These are phyloP conservation scores for Cephalotrichum gorgonifer DNA, from an alignment of 2,329 filamentous ascomycete species.

Conservation along the genomic window DNA sequence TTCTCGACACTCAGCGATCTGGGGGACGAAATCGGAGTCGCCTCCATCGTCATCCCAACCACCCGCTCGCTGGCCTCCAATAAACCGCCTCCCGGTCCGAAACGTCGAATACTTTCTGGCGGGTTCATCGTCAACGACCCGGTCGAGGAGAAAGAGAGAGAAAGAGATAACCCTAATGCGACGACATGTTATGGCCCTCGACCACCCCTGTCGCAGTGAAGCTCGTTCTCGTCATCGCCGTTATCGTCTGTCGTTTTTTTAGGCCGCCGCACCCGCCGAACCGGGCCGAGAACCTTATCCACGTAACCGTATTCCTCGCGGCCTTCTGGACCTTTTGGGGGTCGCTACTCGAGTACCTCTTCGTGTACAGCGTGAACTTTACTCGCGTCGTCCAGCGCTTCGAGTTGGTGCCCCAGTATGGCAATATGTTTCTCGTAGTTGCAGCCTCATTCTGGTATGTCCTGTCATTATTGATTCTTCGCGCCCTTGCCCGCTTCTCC, in stretches of 20 bases:
- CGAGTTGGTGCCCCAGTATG: conserved; percentile 9
- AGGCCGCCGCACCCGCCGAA: conserved; percentile 10
- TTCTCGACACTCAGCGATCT: not conserved
- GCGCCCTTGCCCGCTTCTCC: not conserved
- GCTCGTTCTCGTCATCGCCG: conserved; percentile 10
- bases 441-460: conserved; percentile 9
- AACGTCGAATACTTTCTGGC: not conserved
- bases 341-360: conserved; percentile 7
- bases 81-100: not conserved
- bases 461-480: not conserved
- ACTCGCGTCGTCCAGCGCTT: conserved; percentile 4
- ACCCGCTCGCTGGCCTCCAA: not conserved
- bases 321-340: conserved; percentile 9
- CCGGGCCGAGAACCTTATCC: conserved; percentile 9
- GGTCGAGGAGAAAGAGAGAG: too few species aligned
- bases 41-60: not conserved
- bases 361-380: conserved; percentile 6
- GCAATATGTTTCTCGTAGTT: conserved; percentile 9
- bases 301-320: conserved; percentile 9
- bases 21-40: conserved; percentile 2
- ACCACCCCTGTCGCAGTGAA: conserved; percentile 7
- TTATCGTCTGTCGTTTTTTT: conserved; percentile 10
- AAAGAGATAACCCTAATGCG: conserved; percentile 1
- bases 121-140: too few species aligned
- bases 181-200: conserved; percentile 6